Evolutionary conservation across 2,329 filamentous ascomycete species (phyloP), one percentile per base, ranked within the genome.

Genomic region (Nigrospora osmanthi): DNA sequence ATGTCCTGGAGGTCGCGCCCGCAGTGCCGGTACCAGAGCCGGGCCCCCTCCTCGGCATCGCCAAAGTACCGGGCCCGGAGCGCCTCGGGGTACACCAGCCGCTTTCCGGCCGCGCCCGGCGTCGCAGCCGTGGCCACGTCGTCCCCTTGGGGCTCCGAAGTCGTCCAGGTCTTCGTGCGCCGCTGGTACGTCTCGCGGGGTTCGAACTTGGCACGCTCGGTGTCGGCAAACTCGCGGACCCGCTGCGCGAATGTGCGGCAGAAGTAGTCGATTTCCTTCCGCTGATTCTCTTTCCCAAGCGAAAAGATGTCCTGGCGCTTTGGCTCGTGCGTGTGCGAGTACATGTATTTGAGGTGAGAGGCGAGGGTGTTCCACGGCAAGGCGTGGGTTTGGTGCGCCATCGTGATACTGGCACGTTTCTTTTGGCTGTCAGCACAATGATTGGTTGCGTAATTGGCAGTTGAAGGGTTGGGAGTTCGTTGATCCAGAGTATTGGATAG

Each of bases 291-390:
- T 19, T 34, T 41, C 4, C 34, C 16, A 31, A n/a, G 31, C 16
- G 39, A 15, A 31, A 41, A 41, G 31, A 41, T 41, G 39, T 41
- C 39, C 39, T 41, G 34, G 31, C 39, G 39, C 16, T 41, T 31
- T 1, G 39, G 39, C 15, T 41, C 31, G 19, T 41, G 39, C 16
- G 16, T 34, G 31, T 41, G 23, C 12, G 39, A 41, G 6, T 19
- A 6, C 15, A 19, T 41, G 39, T 34, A 41, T 33, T 34, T 34
- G 39, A 28, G 34, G 16, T 41, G 39, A 9, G 13, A n/a, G 4
- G 39, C 39, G 13, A 41, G 16, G 31, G 31, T 34, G 31, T 41
- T 41, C 39, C 39, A 41, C 12, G 39, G 39, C 12, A 41, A 10
- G 2, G 39, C 39, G 16, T 41, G 39, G 31, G 30, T 33, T 41